phyloP scores from a whole-genome alignment of 257 asterid genomes.

The Nicotiana tabacum region DNA sequence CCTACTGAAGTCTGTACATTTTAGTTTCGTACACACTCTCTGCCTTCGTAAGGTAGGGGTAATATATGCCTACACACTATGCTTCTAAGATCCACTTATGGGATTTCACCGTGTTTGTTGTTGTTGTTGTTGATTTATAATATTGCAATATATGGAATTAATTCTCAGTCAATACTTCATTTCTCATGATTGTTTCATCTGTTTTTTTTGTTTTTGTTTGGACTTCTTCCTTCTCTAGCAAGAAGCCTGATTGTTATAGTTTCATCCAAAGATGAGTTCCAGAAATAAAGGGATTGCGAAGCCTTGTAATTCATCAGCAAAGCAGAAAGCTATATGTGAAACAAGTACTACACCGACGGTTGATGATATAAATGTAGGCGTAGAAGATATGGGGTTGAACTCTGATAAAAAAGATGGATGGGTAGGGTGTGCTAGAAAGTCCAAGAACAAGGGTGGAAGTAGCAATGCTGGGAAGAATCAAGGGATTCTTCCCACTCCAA shows the following conservation, averaged over 20 bases:
- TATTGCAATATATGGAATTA: too few relatives aligned
- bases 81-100: too few relatives aligned
- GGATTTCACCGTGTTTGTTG: too few relatives aligned
- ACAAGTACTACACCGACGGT: background rate
- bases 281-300: slow-evolving; percentile 10
- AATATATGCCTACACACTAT: too few relatives aligned
- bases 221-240: background rate
- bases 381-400: slow-evolving; percentile 35
- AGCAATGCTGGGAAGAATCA: slow-evolving; percentile 22
- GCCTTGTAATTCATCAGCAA: slow-evolving; percentile 17
- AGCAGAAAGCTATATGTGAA: slow-evolving; percentile 27
- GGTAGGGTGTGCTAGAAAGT: slow-evolving; percentile 22
- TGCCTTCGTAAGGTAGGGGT: too few relatives aligned
- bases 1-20: too few relatives aligned
- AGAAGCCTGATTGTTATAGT: background rate
- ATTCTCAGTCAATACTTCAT: too few relatives aligned
- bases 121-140: too few relatives aligned
- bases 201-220: too few relatives aligned
- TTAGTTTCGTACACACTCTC: too few relatives aligned
- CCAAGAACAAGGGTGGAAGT: slow-evolving; percentile 38
- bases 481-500: too few relatives aligned
- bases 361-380: slow-evolving; percentile 28
- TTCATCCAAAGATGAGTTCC: slow-evolving; percentile 34
- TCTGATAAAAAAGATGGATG: slow-evolving; percentile 42
- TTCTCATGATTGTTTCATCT: too few relatives aligned